Evolutionary conservation across 2,329 filamentous ascomycete genomes (phyloP).

Genomic region (Lecanoromycetidae sp.): DNA sequence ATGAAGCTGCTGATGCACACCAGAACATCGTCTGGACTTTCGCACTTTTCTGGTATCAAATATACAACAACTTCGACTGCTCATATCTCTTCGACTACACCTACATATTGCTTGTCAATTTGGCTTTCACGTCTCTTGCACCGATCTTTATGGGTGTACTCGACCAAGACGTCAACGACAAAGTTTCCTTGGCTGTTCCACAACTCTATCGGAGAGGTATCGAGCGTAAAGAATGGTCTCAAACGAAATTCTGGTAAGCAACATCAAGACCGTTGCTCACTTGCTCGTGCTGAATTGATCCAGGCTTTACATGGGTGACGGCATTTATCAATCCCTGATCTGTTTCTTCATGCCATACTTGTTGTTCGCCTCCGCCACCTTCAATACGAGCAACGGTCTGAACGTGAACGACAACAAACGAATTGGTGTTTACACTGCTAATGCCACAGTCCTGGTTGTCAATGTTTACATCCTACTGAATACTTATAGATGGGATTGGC

Average conservation of each 20-base stretch:
- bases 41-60: slow-evolving; percentile 92
- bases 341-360: slow-evolving; percentile 89
- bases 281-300: slow-evolving; percentile 22
- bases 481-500: slow-evolving; percentile 96
- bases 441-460: slow-evolving; percentile 73
- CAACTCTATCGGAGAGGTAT: slow-evolving; percentile 93
- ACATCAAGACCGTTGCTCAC: not conserved
- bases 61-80: slow-evolving; percentile 91
- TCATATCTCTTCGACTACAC: slow-evolving; percentile 97
- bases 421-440: slow-evolving; percentile 77
- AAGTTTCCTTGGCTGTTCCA: slow-evolving; percentile 83
- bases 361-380: slow-evolving; percentile 56
- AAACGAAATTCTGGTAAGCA: slow-evolving; percentile 85
- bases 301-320: slow-evolving; percentile 88
- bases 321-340: slow-evolving; percentile 86
- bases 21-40: slow-evolving; percentile 96
- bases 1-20: slow-evolving; percentile 22
- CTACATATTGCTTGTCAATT: slow-evolving; percentile 92
- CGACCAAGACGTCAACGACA: slow-evolving; percentile 92
- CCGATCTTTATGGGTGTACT: slow-evolving; percentile 93
- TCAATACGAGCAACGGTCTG: slow-evolving; percentile 59
- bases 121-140: slow-evolving; percentile 90
- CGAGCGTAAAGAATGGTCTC: slow-evolving; percentile 91
- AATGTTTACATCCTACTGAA: slow-evolving; percentile 94
- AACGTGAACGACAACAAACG: slow-evolving; percentile 67